phyloP scores from a whole-genome alignment of 192 early-diverging fungal species.

The Linnemannia hyalina region DNA sequence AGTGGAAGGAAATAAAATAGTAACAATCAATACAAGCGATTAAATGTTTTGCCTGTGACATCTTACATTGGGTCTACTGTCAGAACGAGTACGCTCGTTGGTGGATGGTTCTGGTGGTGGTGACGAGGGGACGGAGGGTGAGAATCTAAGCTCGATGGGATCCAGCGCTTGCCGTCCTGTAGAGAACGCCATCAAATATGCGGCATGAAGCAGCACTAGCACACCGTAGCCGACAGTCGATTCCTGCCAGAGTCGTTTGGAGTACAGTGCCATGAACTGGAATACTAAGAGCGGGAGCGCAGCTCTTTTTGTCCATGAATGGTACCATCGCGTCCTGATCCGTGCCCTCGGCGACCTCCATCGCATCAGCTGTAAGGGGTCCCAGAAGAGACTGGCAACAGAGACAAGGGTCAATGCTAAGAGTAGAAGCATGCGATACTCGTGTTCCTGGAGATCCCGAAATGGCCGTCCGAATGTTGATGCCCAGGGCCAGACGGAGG shows the following conservation, averaged over 20 bases:
- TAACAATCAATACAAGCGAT: background rate
- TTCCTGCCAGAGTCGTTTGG: background rate
- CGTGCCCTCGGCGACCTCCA: conserved; percentile 17
- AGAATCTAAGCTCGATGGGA: conserved; percentile 19
- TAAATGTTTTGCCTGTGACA: background rate
- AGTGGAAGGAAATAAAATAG: background rate
- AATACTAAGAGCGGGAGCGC: background rate
- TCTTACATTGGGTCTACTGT: background rate
- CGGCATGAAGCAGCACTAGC: background rate
- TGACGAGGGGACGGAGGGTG: background rate
- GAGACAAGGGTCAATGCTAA: background rate
- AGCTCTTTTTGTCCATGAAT: background rate
- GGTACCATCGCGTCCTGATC: conserved; percentile 21
- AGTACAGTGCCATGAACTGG: background rate
- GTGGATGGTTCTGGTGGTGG: background rate
- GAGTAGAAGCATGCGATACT: background rate
- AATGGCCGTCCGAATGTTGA: conserved; percentile 6
- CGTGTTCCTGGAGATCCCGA: background rate
- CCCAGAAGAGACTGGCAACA: conserved; percentile 21
- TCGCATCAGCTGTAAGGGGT: conserved; percentile 16
- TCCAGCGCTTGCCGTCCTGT: conserved; percentile 13
- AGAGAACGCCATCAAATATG: conserved; percentile 4
- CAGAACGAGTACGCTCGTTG: background rate
- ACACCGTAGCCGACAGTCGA: background rate
- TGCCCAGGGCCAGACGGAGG: conserved; percentile 14